phyloP scores from a whole-genome alignment of 2,329 filamentous ascomycete species.

The Thielaviopsis cerberus region DNA sequence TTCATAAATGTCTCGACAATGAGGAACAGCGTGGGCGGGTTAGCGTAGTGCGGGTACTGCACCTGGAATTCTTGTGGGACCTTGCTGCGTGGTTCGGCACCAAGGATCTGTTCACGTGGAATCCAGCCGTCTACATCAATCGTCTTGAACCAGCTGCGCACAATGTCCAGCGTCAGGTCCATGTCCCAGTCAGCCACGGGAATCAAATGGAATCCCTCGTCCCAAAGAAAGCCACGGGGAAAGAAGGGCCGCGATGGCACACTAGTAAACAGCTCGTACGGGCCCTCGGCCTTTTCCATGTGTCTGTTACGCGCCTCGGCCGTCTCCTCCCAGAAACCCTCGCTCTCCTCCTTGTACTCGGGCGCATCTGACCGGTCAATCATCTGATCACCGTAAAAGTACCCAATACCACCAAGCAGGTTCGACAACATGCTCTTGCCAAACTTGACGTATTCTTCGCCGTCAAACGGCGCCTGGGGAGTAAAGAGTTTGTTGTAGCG shows the following conservation, averaged over 20 bases:
- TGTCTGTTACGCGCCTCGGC: conserved; percentile 57
- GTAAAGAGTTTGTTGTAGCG: conserved; percentile 54
- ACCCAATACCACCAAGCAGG: conserved; percentile 80
- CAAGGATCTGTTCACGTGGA: conserved; percentile 84
- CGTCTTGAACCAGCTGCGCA: conserved; percentile 87
- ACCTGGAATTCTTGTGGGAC: conserved; percentile 84
- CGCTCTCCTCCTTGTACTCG: conserved; percentile 87
- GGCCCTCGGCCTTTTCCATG: conserved; percentile 54
- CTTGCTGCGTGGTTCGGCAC: conserved; percentile 79
- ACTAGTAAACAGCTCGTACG: conserved; percentile 75
- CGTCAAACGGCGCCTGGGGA: conserved; percentile 57
- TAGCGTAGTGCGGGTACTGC: conserved; percentile 94
- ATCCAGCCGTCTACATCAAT: conserved; percentile 99
- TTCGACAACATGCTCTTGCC: conserved; percentile 87
- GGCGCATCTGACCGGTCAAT: conserved; percentile 81
- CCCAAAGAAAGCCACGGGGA: conserved; percentile 90
- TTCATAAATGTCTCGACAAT: conserved; percentile 70
- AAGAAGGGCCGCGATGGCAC: conserved; percentile 92
- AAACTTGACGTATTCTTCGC: conserved; percentile 56
- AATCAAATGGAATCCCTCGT: conserved; percentile 88
- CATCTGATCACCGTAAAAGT: conserved; percentile 76
- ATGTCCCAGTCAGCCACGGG: conserved; percentile 89
- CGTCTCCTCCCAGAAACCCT: conserved; percentile 88
- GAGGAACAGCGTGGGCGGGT: conserved; percentile 86
- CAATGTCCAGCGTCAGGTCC: conserved; percentile 68